A percentile compares a stretch with the other conserved stretches of the same genome.
phyloP scores from a whole-genome alignment of 1,284 basidiomycete species.

The Meira nashicola region DNA sequence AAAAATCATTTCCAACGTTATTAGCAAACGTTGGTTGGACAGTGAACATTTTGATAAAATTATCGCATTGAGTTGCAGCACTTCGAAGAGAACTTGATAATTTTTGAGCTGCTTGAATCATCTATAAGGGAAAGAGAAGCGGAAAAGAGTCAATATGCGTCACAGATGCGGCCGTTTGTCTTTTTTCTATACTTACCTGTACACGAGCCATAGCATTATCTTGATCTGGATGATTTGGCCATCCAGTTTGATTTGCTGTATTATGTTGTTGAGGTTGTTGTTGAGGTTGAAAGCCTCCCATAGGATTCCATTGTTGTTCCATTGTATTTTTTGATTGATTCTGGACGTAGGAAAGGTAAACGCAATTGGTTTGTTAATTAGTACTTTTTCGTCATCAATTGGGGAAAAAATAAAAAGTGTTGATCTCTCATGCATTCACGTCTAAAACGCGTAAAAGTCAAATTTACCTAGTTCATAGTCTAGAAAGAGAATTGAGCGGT shows the following conservation, averaged over 20 bases:
- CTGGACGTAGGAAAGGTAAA: not conserved
- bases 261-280: conserved; percentile 9
- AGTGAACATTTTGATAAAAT: conserved; percentile 33
- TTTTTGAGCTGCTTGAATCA: conserved; percentile 33
- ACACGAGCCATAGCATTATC: conserved; percentile 6
- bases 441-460: not conserved
- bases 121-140: conserved; percentile 15
- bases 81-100: conserved; percentile 32
- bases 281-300: conserved; percentile 10
- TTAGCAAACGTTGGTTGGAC: conserved; percentile 24
- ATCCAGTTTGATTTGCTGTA: not conserved
- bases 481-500: too few relatives aligned
- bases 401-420: not conserved
- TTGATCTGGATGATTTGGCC: conserved; percentile 1
- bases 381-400: not conserved
- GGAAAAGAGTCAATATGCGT: not conserved
- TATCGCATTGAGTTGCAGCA: conserved; percentile 34
- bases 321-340: not conserved
- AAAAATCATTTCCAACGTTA: conserved; percentile 10
- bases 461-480: too few relatives aligned
- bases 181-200: not conserved
- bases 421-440: not conserved
- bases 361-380: not conserved
- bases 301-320: conserved; percentile 10
- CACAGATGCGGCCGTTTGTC: not conserved